phyloP scores from a whole-genome alignment of 345 rosid genomes.

The Trapa incisa region DNA sequence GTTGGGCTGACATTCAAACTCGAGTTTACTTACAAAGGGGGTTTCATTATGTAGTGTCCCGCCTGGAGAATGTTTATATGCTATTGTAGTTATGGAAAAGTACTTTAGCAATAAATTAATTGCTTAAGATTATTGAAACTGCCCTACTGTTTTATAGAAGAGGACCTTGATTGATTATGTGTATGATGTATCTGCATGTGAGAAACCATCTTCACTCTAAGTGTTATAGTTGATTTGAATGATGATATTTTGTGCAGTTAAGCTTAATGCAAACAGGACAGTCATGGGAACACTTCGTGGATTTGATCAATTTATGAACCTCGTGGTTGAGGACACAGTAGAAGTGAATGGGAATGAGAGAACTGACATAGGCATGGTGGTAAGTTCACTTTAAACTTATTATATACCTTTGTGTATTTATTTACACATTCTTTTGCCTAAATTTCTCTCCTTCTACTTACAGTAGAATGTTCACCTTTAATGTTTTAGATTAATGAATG shows the following conservation, averaged over 20 bases:
- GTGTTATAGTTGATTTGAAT: too few relatives aligned
- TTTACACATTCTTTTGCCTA: neutral
- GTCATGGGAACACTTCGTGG: constrained; percentile 12
- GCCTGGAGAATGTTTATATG: neutral
- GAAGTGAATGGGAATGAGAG: constrained; percentile 21
- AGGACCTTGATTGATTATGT: neutral
- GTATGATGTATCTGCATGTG: neutral
- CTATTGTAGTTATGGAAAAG: neutral
- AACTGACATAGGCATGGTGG: constrained; percentile 21
- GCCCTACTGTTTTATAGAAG: neutral
- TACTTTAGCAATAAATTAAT: neutral
- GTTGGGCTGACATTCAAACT: too few relatives aligned
- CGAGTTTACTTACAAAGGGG: too few relatives aligned
- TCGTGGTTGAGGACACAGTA: constrained; percentile 17
- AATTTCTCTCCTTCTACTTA: neutral
- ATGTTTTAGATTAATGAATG: neutral
- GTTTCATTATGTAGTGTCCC: neutral
- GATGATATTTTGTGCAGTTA: too few relatives aligned
- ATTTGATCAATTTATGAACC: constrained; percentile 21
- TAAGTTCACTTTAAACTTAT: constrained; percentile 1
- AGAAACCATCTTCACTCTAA: neutral
- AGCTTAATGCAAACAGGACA: too few relatives aligned
- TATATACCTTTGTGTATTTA: neutral
- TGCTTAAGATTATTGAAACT: neutral
- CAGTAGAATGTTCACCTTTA: too few relatives aligned